Base-by-base conservation (phyloP, 768 basidiomycete genomes). In the Leccinellum rugosiceps region DNA sequence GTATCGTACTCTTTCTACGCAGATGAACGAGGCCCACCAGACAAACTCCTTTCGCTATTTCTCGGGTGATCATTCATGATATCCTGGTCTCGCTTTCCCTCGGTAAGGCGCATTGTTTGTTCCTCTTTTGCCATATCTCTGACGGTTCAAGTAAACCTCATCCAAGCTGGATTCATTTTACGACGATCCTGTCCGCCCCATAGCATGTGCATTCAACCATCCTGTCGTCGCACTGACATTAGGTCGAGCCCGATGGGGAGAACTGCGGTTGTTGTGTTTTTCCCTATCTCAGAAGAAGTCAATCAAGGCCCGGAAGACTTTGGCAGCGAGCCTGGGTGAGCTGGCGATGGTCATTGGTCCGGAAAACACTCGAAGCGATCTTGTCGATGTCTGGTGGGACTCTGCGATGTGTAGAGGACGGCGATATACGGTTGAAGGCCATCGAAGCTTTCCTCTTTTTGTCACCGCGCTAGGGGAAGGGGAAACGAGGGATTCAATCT, bases 261-360 rank as follows among this genome's bases (percentile, higher is more conserved):
- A 87, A 56, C 73, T 98, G 23, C 82, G 88, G n/a, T 79, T 80
- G 4, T 74, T 83, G 46, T 95, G 95, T 74, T 71, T 81, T 19
- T 74, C 79, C 11, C 78, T 98, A n/a, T 79, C 88, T 28, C 72
- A 77, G n/a, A 81, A 85, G 65, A 76, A 75, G 15, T 78, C 80
- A 9, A 69, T 77, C 41, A 86, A 87, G 58, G 87, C 96, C 25
- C 83, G 85, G 23, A 82, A 83, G 50, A 91, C 92, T 14, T 78
- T 96, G 45, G 91, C 94, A 4, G 93, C 96, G 1, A 91, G 91
- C 56, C 67, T 96, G 14, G 94, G 94, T 51, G 94, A 94, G 70
- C 74, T 98, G 49, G 94, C 94, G 21, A 86, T 85, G 65, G 87
- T 98, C 54, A 81, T 98, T 34, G 92, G 92, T 0, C 76, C 80